phyloP scores from a whole-genome alignment of 345 rosid genomes.

The Dipteronia dyeriana region DNA sequence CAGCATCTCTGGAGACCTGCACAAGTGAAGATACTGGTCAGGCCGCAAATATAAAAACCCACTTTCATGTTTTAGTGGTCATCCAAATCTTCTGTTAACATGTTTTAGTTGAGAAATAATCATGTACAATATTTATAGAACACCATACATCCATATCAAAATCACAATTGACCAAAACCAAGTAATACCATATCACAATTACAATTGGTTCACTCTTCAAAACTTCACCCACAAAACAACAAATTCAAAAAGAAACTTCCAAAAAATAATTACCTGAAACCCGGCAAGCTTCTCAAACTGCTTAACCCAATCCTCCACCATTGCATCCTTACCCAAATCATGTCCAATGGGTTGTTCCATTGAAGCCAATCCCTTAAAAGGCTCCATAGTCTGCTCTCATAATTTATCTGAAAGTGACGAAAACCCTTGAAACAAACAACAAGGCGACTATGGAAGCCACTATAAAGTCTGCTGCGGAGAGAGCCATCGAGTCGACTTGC shows the following conservation, averaged over 20 bases:
- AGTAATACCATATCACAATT: background rate
- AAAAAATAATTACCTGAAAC: constrained; percentile 55
- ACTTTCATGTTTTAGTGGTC: no score
- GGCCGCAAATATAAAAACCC: background rate
- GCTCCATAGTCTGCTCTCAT: constrained; percentile 80
- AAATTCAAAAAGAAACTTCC: background rate
- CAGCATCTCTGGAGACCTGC: constrained; percentile 75
- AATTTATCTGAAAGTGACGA: constrained; percentile 42
- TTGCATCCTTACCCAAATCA: constrained; percentile 60
- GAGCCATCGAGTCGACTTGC: constrained; percentile 67
- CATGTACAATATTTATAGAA: background rate
- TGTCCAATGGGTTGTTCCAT: constrained; percentile 48
- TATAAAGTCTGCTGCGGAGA: constrained; percentile 38
- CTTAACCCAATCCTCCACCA: constrained; percentile 94
- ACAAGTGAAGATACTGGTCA: constrained; percentile 11
- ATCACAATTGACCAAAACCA: background rate
- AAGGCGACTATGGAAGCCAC: constrained; percentile 52
- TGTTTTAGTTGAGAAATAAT: no score
- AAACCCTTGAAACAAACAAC: constrained; percentile 31
- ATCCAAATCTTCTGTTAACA: no score
- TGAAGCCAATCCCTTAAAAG: constrained; percentile 80
- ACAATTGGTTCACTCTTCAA: background rate
- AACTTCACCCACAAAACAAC: background rate
- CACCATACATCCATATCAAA: background rate
- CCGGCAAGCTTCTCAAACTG: constrained; percentile 93